Base-by-base conservation (phyloP, 495 filamentous ascomycete genomes). In the Hypoxylon perforatum region DNA sequence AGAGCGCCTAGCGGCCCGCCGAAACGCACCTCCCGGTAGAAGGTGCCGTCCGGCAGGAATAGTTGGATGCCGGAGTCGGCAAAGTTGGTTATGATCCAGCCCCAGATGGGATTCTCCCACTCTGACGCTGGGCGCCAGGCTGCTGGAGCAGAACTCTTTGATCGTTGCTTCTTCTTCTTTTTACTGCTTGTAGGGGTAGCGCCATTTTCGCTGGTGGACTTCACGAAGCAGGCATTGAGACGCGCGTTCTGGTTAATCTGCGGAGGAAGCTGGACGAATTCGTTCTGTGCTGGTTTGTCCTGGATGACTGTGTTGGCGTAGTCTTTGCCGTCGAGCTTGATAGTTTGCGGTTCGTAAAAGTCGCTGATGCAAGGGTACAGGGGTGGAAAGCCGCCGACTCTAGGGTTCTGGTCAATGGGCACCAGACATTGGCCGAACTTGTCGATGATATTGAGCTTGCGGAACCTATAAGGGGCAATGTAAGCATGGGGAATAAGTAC, bases 31-130 rank as follows among this genome's bases (percentile, higher is more conserved):
- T 85, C 86, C 18, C 77, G 69, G 69, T 83, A 85, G 70, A 87
- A 87, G 0, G 67, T 77, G 1, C 85, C 85, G 42, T 85, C 81
- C 0, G 59, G 35, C 0, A 74, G 39, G 63, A 87, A 87, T 12
- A 87, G 25, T 64, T 86, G 84, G 5, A 88, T 48, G 0, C 78
- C 80, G 21, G 65, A 49, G 61, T 87, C 75, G 46, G 65, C 75
- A 61, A 79, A 86, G 74, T 87, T 87, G 57, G 79, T 57, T 0
- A 87, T 69, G 0, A 86, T 33, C 84, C 85, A 87, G 1, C 85
- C 85, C 77, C 78, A 86, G 55, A 86, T 74, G 17, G 83, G 85
- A 39, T 77, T 77, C 46, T 86, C 84, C 73, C 73, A 81, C 19
- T 85, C 80, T 0, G 53, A 38, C 5, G 61, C 33, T 0, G 63